A percentile compares a stretch with the other conserved stretches of the same genome.
phyloP scores from a whole-genome alignment of 2,329 filamentous ascomycete genomes.

The Colletotrichum sp. region DNA sequence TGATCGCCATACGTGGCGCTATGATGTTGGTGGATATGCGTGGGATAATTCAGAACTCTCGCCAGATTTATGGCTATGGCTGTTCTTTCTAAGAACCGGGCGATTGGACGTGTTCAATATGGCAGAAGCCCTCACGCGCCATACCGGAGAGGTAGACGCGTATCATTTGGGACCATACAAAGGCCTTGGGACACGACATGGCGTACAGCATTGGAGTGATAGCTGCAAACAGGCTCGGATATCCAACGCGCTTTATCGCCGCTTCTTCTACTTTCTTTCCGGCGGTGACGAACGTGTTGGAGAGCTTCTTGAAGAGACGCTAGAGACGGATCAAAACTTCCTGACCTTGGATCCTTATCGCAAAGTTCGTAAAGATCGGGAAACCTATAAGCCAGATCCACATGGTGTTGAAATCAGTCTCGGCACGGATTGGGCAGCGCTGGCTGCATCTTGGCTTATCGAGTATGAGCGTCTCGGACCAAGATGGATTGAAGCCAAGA shows the following conservation, averaged over 20 bases:
- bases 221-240: conserved; percentile 68
- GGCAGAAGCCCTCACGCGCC: conserved; percentile 62
- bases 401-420: conserved; percentile 51
- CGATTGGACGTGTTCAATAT: conserved; percentile 62
- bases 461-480: conserved; percentile 64
- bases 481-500: conserved; percentile 55
- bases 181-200: conserved; percentile 66
- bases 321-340: conserved; percentile 59
- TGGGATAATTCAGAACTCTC: conserved; percentile 72
- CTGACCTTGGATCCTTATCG: conserved; percentile 59
- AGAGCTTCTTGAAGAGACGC: conserved; percentile 55
- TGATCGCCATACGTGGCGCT: conserved; percentile 65
- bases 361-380: conserved; percentile 61
- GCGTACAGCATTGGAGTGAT: conserved; percentile 66
- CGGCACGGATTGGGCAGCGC: conserved; percentile 63
- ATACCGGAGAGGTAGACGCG: conserved; percentile 66
- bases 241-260: conserved; percentile 61
- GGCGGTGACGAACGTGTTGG: conserved; percentile 64
- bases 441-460: conserved; percentile 63
- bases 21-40: conserved; percentile 68
- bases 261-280: conserved; percentile 58
- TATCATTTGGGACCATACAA: conserved; percentile 65
- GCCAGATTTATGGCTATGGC: conserved; percentile 67
- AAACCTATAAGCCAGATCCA: conserved; percentile 46
- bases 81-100: conserved; percentile 64